Conservation (phyloP, 306 rosid genomes). For the Sicyos edulis region DNA sequence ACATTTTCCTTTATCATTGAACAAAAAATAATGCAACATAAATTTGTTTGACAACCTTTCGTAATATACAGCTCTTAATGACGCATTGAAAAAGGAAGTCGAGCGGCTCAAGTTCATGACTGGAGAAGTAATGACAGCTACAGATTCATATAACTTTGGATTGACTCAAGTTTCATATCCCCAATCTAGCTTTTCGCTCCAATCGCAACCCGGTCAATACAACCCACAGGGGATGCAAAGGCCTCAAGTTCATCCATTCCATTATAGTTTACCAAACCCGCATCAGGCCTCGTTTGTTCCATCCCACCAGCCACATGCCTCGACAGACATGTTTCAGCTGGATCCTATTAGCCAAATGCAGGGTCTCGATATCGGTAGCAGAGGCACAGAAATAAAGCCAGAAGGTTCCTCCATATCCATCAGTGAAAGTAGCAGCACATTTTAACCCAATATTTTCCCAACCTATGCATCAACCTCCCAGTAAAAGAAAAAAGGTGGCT, state of each 20-base stretch:
- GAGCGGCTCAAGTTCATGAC: constrained; percentile 85
- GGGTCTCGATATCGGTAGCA: constrained; percentile 69
- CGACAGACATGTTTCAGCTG: constrained; percentile 59
- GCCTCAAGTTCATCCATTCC: constrained; percentile 53
- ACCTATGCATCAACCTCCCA: constrained; percentile 40
- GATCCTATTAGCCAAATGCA: constrained; percentile 78
- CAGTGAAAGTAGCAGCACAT: constrained; percentile 59
- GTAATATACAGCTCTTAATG: constrained; percentile 71
- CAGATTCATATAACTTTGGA: constrained; percentile 53
- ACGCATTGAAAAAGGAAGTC: constrained; percentile 89
- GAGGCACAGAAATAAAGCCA: constrained; percentile 46
- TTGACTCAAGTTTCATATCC: constrained; percentile 58
- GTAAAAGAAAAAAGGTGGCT: constrained; percentile 27
- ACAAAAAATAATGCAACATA: background rate
- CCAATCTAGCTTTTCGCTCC: constrained; percentile 49
- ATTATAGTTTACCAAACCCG: constrained; percentile 39
- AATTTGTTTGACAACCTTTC: background rate
- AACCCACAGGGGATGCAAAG: constrained; percentile 44
- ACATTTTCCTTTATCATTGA: background rate
- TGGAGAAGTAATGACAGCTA: constrained; percentile 57
- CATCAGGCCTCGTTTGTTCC: constrained; percentile 39
- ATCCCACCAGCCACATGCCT: constrained; percentile 39
- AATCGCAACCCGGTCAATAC: constrained; percentile 40
- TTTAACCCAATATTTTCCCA: constrained; percentile 42
- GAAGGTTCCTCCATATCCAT: constrained; percentile 56